Percentiles rank a stretch among this genome's conserved stretches.
Evolutionary conservation across 495 filamentous ascomycete genomes (phyloP).

Genomic region (Trichoderma asperelloides): DNA sequence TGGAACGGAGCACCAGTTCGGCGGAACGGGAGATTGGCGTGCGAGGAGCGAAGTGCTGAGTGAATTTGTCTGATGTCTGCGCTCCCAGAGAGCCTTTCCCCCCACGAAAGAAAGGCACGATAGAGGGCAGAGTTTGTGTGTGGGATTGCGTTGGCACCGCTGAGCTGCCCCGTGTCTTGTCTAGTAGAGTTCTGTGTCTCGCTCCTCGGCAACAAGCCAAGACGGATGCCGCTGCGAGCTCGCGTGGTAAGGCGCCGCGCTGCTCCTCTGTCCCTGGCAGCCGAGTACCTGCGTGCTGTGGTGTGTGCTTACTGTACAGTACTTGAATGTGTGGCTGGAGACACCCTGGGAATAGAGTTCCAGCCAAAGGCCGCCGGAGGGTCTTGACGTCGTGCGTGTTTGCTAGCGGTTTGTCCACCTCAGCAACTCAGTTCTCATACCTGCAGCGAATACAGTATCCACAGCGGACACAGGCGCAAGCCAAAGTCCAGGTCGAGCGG

Average conservation of each 20-base stretch:
- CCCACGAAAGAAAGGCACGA: neutral
- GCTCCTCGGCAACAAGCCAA: neutral
- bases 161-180: neutral
- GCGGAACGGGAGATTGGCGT: neutral
- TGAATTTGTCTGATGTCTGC: neutral
- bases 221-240: neutral
- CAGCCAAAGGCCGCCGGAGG: conserved; percentile 3
- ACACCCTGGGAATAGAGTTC: conserved; percentile 7
- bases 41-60: neutral
- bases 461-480: neutral
- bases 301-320: neutral
- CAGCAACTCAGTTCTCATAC: neutral
- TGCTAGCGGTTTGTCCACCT: neutral
- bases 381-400: neutral
- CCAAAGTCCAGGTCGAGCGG: neutral
- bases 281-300: neutral
- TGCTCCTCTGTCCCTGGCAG: neutral
- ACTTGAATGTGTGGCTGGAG: neutral
- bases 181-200: too few species aligned
- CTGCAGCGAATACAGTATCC: neutral
- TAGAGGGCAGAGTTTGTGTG: neutral
- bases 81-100: neutral
- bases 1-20: neutral
- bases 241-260: conserved; percentile 1
- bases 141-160: neutral